Evolutionary conservation across 2,329 filamentous ascomycete species (phyloP), one percentile per base, ranked within the genome.

Genomic region (Aspergillus nomiae): DNA sequence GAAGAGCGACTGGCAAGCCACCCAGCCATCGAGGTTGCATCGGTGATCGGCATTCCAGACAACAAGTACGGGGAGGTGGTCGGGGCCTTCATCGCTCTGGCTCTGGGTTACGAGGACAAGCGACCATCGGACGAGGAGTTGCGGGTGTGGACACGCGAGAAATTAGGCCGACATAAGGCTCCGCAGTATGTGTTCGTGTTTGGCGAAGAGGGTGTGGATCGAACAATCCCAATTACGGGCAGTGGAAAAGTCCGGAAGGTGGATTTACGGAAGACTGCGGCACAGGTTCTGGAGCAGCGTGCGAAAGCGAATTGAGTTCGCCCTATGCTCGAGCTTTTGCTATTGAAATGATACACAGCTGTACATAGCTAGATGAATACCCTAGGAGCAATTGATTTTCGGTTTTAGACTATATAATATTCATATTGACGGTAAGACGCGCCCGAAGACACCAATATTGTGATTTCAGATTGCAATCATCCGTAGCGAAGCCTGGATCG

Each of bases 181-280:
- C 91, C 91, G 0, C 81, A 86, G 10, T 85, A 92, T 74, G 75
- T 94, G n/a, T 93, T 93, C 73, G 92, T 90, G 85, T 83, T 94
- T 30, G 91, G 91, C 0, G 78, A 86, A 67, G 83, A 84, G 53
- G 85, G 84, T 12, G 82, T 89, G n/a, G 67, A 67, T 26, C 69
- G 55, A 56, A 78, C 80, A 1, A 81, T 90, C 36, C 89, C 89
- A 11, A 78, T 90, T 71, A 91, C 89, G n/a, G 89, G 89, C 0
- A 91, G 89, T 71, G 89, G 89, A 4, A 91, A 91, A 77, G 86
- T 91, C 60, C 84, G 87, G 70, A 91, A 91, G 66, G 74, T 87
- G 67, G 74, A 89, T 26, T 70, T 89, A 71, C 77, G 81, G 65
- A 84, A 81, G 63, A 76, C 78, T 62, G 77, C 79, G n/a, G 75